Conservation (phyloP, 805 yeast species). For the Saturnispora galanensis region DNA sequence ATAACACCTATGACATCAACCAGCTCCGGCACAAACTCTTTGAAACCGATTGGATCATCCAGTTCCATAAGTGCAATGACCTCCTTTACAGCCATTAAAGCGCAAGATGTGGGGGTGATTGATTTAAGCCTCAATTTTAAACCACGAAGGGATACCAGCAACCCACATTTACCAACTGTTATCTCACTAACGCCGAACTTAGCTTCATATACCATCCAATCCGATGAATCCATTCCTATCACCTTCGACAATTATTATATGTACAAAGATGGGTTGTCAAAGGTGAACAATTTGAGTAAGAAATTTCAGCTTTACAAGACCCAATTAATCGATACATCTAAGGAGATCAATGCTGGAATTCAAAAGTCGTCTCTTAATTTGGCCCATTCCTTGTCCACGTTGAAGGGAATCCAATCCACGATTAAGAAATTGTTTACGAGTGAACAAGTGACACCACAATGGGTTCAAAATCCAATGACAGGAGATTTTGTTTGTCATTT, state of each 20-base stretch:
- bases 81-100: not conserved
- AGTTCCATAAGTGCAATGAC: too few species aligned
- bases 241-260: conserved; percentile 14
- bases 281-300: conserved; percentile 3
- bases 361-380: conserved; percentile 10
- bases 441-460: not conserved
- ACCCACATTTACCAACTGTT: conserved; percentile 8
- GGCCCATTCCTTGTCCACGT: conserved; percentile 6
- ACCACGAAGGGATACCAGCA: not conserved
- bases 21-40: conserved; percentile 3
- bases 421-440: conserved; percentile 11
- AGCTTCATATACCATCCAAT: conserved; percentile 13
- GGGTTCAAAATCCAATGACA: conserved; percentile 5
- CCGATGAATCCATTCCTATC: conserved; percentile 16
- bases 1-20: not conserved
- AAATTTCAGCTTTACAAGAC: conserved; percentile 11
- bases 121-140: conserved; percentile 9
- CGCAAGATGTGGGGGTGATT: conserved; percentile 4
- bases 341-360: conserved; percentile 11
- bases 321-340: conserved; percentile 7
- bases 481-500: conserved; percentile 5
- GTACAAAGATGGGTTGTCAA: conserved; percentile 6
- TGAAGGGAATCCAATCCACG: not conserved
- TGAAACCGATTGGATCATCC: conserved; percentile 3
- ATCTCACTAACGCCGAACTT: conserved; percentile 12